Evolutionary conservation across 768 basidiomycete species (phyloP), one percentile per base, ranked within the genome.

Genomic region (Mycena galericulata): DNA sequence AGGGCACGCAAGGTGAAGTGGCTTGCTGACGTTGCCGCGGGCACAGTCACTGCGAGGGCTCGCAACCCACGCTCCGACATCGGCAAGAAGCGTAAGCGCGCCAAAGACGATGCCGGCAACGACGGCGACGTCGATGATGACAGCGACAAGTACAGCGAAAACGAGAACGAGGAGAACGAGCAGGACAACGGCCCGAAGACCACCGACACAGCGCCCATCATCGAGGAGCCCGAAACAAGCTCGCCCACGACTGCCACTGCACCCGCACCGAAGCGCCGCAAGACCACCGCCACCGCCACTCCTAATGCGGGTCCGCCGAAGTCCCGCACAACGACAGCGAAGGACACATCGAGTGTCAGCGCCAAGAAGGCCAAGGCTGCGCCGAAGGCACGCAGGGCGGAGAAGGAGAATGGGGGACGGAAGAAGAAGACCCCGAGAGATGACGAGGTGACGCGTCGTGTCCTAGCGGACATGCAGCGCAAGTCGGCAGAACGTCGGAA

Each of bases 1-100:
- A n/a, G 22, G 14, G 40, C 36, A 5, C 56, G 64, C n/a, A 40
- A 34, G 12, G 24, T 1, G 12, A 34, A 58, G 40, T 65, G 56
- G 56, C 56, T 51, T 0, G 49, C n/a, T 11, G 56, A 65, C 1
- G 64, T 65, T 3, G 49, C 56, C 3, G 56, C 38, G 5, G 64
- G 64, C 1, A 36, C 15, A 2, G 40, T 8, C 0, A 18, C 24
- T 1, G 56, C 56, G 1, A 65, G 59, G 47, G 24, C 29, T 26
- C 64, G 64, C 7, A 49, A 46, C 1, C 26, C 27, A 1, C 64
- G 56, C 15, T 30, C 12, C 29, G 56, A 65, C 24, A 29, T 36
- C 22, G 56, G 64, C 1, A 12, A 24, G 2, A 14, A 34, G 2
- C 64, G 64, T 1, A 65, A 65, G 30, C 55, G 55, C 20, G 53